Evolutionary conservation across 805 yeast genomes (phyloP).

Genomic region (Zygosaccharomyces siamensis): DNA sequence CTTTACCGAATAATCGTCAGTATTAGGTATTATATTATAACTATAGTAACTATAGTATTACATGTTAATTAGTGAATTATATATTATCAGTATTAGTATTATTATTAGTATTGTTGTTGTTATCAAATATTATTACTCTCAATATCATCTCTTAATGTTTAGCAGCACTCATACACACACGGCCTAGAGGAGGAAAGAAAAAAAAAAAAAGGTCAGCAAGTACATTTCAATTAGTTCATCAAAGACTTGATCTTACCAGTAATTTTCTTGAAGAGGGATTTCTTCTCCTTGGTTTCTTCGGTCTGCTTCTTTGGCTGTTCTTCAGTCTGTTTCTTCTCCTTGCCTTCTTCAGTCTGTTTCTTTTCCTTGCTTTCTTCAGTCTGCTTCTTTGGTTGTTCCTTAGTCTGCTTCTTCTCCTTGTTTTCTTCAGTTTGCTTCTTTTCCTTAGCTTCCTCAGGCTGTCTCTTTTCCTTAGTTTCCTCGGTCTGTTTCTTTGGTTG

Average conservation of each 20-base stretch:
- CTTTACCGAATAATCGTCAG: no score
- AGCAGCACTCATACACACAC: not conserved
- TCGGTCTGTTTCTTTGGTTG: conserved; percentile 6
- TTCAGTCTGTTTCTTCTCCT: conserved; percentile 1
- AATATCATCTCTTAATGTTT: not conserved
- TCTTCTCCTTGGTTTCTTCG: conserved; percentile 13
- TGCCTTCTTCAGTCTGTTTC: conserved; percentile 10
- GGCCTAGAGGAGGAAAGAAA: not conserved
- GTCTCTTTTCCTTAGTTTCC: conserved; percentile 11
- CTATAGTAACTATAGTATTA: no score
- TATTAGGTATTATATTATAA: no score
- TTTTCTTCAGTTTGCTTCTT: conserved; percentile 10
- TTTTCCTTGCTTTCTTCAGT: conserved; percentile 13
- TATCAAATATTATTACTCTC: no score
- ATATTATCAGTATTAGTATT: no score
- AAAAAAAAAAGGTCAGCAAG: not conserved
- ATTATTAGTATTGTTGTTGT: no score
- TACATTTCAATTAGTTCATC: not conserved
- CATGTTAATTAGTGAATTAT: no score
- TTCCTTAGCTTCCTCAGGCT: not conserved
- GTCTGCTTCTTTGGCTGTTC: conserved; percentile 3
- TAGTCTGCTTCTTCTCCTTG: conserved; percentile 7
- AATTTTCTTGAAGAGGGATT: conserved; percentile 14
- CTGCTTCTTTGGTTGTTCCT: not conserved
- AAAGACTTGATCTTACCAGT: conserved; percentile 13